phyloP scores from a whole-genome alignment of 352 stramenopile species.

The Globisporangium spiculum region DNA sequence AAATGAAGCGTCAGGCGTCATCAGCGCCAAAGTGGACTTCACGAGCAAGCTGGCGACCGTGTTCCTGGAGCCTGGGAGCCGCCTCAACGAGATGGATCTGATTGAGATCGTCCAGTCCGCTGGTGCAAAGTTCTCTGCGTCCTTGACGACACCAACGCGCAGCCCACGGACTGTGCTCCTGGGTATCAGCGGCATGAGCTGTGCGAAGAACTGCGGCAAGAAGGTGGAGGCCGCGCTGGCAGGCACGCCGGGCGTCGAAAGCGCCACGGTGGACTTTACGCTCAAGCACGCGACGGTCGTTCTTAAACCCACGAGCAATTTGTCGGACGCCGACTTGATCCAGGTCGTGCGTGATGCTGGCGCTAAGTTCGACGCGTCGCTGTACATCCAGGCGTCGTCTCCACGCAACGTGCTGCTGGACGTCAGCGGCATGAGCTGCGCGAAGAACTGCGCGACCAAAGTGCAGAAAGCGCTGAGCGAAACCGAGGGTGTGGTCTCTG shows the following conservation, averaged over 20 bases:
- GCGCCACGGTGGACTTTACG: conserved; percentile 62
- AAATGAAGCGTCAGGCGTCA: conserved; percentile 56
- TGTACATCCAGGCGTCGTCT: conserved; percentile 23
- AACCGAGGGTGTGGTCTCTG: conserved; percentile 57
- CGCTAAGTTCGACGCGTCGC: conserved; percentile 64
- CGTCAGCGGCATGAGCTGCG: conserved; percentile 67
- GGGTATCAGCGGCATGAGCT: conserved; percentile 74
- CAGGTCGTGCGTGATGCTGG: conserved; percentile 40
- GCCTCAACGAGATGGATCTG: conserved; percentile 58
- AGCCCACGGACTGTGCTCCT: conserved; percentile 54
- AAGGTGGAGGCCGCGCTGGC: conserved; percentile 69
- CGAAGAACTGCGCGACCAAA: conserved; percentile 68
- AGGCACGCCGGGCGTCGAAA: conserved; percentile 46
- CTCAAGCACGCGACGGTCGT: conserved; percentile 60
- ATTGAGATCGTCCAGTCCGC: conserved; percentile 58
- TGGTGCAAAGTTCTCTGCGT: conserved; percentile 63
- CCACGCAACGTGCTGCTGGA: conserved; percentile 47
- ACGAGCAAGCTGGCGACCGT: conserved; percentile 69
- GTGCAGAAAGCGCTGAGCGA: conserved; percentile 59
- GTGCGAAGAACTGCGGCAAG: conserved; percentile 71
- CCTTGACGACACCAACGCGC: conserved; percentile 32
- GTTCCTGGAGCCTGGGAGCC: conserved; percentile 68
- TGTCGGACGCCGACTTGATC: conserved; percentile 63
- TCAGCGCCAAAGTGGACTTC: conserved; percentile 80
- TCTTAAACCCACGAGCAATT: conserved; percentile 41